Base-by-base conservation (phyloP, 306 rosid species). In the Vigna unguiculata region DNA sequence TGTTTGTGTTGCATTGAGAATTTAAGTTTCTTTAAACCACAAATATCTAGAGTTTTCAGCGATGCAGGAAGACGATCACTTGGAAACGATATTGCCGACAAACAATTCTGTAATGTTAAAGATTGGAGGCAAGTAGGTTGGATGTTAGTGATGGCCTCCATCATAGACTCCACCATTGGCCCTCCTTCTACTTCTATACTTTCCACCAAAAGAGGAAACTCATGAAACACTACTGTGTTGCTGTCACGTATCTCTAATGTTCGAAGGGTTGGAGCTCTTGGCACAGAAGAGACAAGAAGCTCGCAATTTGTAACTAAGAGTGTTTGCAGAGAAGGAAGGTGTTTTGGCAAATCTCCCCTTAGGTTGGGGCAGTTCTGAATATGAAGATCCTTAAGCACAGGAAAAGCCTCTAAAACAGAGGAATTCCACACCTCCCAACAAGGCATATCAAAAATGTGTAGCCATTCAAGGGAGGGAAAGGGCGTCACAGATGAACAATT, bases 201-300 rank as follows among this genome's bases (percentile, higher is more conserved):
- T 57, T 22, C 9, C 34, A 57, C 34, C 34, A 5, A 57, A 57
- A 11, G 36, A 1, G 62, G 62, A 21, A 57, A 57, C n/a, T 10
- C 36, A 20, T 3, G 0, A 12, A 53, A 10, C 0, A 15, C 2
- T 20, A 53, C 59, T 53, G 20, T 53, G 1, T 53, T 20, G 2
- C 30, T 9, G 0, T 20, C 4, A 8, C 0, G 0, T 20, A 53
- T 19, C 0, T 0, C 0, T 9, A 53, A 9, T 9, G 0, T 3
- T 3, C 0, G 60, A 53, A 53, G 30, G 14, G 15, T 3, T 6
- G 60, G 60, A 53, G 60, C 60, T 6, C 6, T 53, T 20, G 60
- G 60, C 15, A 53, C 28, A 20, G 60, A 53, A 53, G 60, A 19
- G 2, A 20, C 60, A 2, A 53, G 28, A 19, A 53, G 15, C 14